phyloP scores from a whole-genome alignment of 208 protist species.

The Acanthamoeba triangularis region DNA sequence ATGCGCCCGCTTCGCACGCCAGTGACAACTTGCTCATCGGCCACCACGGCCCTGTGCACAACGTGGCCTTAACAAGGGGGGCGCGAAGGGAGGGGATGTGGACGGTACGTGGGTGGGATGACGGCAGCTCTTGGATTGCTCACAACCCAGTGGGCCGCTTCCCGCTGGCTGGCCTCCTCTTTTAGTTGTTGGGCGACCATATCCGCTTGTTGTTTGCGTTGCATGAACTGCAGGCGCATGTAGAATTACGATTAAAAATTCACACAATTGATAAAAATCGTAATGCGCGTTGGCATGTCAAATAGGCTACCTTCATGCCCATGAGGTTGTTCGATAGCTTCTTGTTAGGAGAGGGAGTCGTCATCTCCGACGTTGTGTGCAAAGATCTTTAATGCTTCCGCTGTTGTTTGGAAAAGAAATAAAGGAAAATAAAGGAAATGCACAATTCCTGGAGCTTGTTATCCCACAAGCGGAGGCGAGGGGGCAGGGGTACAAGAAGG shows the following conservation, averaged over 20 bases:
- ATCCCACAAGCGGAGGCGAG: not conserved
- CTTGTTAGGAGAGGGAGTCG: not conserved
- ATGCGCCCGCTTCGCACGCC: slow-evolving; percentile 15
- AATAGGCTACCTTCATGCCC: slow-evolving; percentile 4
- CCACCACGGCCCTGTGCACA: not conserved
- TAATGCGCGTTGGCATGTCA: too few species aligned
- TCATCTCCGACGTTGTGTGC: not conserved
- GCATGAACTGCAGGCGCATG: slow-evolving; percentile 1
- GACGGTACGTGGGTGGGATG: not conserved
- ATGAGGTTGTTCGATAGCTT: slow-evolving; percentile 17
- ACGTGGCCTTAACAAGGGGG: not conserved
- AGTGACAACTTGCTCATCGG: slow-evolving; percentile 23
- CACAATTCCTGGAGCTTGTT: not conserved
- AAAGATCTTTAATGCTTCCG: not conserved
- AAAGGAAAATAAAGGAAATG: too few species aligned
- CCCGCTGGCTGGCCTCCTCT: not conserved
- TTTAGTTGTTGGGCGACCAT: not conserved
- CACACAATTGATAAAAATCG: too few species aligned
- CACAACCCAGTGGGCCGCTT: slow-evolving; percentile 2
- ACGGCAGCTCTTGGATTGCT: not conserved
- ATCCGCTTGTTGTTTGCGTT: not conserved
- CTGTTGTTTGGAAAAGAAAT: too few species aligned
- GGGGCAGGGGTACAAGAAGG: not conserved
- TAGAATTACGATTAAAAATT: not conserved
- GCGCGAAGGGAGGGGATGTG: not conserved